Conservation (phyloP, 305 asterid genomes). For the Plantago rigida region DNA sequence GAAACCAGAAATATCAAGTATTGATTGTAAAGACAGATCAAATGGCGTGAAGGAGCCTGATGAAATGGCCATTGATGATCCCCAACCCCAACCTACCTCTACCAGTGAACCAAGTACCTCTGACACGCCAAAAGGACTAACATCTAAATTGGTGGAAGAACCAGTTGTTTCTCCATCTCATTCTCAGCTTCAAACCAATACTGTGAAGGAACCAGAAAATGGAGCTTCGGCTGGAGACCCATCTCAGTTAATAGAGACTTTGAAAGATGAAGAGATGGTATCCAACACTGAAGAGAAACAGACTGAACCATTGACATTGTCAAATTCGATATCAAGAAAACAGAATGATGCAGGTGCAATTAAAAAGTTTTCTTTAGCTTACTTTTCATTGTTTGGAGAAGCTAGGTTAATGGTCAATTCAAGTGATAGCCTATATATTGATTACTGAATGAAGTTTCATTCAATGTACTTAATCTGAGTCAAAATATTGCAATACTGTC, state of each 20-base stretch:
- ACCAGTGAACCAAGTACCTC: constrained; percentile 35
- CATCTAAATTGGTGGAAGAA: constrained; percentile 34
- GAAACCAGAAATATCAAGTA: constrained; percentile 33
- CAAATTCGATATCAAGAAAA: constrained; percentile 36
- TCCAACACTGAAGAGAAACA: constrained; percentile 42
- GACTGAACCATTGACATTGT: constrained; percentile 30
- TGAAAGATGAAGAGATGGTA: constrained; percentile 45
- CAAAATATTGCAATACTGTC: not conserved
- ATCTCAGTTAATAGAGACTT: constrained; percentile 38
- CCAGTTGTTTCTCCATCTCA: constrained; percentile 37
- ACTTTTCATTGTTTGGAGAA: not conserved
- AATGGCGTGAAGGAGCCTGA: constrained; percentile 35
- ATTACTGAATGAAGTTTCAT: constrained; percentile 12
- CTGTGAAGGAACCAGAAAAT: constrained; percentile 48
- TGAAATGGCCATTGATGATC: constrained; percentile 27
- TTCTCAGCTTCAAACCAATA: constrained; percentile 41
- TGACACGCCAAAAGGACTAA: constrained; percentile 34
- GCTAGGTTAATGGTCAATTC: not conserved
- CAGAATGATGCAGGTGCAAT: constrained; percentile 40
- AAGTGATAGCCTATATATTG: not conserved
- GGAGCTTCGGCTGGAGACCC: constrained; percentile 32
- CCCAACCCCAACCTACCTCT: constrained; percentile 28
- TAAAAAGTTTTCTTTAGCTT: constrained; percentile 10
- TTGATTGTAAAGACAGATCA: constrained; percentile 31
- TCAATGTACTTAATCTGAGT: not conserved